Evolutionary conservation across 1,139 yeast genomes (phyloP).

Genomic region (Insectozyma bohioensis): DNA sequence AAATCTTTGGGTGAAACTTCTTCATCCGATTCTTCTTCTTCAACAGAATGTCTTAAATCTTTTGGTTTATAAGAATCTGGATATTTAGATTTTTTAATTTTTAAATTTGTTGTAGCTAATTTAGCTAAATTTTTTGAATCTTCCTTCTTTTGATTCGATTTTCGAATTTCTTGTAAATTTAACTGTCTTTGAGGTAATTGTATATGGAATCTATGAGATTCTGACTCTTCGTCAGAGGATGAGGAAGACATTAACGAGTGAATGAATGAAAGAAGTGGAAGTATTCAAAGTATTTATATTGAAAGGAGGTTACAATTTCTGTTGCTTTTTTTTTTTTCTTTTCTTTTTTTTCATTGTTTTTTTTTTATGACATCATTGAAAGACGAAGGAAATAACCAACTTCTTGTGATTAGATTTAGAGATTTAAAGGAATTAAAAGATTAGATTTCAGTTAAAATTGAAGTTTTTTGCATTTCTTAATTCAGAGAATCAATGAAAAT

Average conservation of each 20-base stretch:
- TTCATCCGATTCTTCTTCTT: constrained; percentile 6
- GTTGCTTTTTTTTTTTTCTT: no score
- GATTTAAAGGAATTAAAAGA: no score
- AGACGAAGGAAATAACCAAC: no score
- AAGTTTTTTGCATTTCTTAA: no score
- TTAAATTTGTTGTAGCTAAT: constrained; percentile 31
- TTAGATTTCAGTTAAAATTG: no score
- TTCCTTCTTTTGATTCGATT: constrained; percentile 21
- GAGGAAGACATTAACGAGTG: constrained; percentile 6
- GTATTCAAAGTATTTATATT: no score
- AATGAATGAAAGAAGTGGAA: no score
- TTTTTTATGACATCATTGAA: no score
- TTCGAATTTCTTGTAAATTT: constrained; percentile 22
- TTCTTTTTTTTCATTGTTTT: no score
- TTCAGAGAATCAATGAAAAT: no score
- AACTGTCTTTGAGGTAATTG: constrained; percentile 32
- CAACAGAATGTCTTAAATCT: constrained; percentile 12
- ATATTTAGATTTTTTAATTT: constrained; percentile 22
- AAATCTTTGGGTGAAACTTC: constrained; percentile 7
- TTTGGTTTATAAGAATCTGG: constrained; percentile 25
- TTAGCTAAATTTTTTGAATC: constrained; percentile 26
- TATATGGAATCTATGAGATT: constrained; percentile 21
- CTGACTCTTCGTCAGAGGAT: constrained; percentile 22
- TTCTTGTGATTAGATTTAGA: no score
- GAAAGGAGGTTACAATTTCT: no score